A percentile compares a stretch with the other conserved stretches of the same genome.
Evolutionary conservation across 345 rosid species (phyloP).

Genomic region (Theobroma cacao): DNA sequence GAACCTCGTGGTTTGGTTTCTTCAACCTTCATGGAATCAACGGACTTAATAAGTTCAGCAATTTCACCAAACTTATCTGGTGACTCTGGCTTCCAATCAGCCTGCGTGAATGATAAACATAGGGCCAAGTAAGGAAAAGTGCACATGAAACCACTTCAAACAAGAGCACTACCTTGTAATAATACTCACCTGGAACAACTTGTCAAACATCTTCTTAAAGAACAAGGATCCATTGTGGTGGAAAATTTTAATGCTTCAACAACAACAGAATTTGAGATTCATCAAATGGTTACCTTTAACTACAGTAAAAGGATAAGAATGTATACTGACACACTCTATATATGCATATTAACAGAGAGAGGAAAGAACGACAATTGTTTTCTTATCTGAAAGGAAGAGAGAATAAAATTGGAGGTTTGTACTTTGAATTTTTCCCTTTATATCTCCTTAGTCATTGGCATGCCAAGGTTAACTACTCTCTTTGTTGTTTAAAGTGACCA

Average conservation of each 20-base stretch:
- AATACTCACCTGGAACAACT: slow-evolving; percentile 73
- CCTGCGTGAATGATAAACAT: slow-evolving; percentile 38
- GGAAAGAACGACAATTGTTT: not conserved
- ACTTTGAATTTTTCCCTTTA: not conserved
- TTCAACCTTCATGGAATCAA: slow-evolving; percentile 61
- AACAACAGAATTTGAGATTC: slow-evolving; percentile 10
- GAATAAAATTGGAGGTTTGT: not conserved
- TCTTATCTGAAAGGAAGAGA: not conserved
- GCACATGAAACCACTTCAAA: not conserved
- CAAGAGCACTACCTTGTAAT: not conserved
- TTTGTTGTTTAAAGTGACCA: not conserved
- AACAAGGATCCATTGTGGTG: slow-evolving; percentile 69
- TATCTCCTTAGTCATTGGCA: not conserved
- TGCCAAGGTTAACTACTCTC: not conserved
- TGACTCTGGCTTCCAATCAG: slow-evolving; percentile 88
- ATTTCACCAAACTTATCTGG: slow-evolving; percentile 72
- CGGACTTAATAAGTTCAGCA: slow-evolving; percentile 57
- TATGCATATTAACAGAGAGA: not conserved
- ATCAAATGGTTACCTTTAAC: not conserved
- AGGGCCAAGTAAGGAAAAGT: not conserved
- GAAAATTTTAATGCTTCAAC: slow-evolving; percentile 80
- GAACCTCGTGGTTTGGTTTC: slow-evolving; percentile 66
- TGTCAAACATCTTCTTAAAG: slow-evolving; percentile 83
- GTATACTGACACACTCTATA: not conserved
- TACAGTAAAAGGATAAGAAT: not conserved